A percentile compares a stretch with the other conserved stretches of the same genome.
phyloP scores from a whole-genome alignment of 192 early-diverging fungal genomes.

The Podila epigama region DNA sequence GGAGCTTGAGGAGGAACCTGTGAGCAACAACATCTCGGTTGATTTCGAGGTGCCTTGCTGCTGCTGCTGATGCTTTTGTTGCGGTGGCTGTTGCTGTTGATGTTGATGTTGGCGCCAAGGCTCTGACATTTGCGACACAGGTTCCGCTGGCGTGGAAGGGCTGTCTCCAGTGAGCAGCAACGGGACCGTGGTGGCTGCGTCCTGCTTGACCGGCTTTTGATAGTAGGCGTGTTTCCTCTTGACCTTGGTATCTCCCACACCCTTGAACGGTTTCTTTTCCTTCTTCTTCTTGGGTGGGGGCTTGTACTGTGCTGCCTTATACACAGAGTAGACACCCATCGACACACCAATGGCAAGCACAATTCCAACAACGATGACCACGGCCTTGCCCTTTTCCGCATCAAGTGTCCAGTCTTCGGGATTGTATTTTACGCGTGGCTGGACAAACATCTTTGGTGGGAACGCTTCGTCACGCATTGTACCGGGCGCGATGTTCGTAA shows the following conservation, averaged over 20 bases:
- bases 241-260: constrained; percentile 12
- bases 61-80: background rate
- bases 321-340: constrained; percentile 9
- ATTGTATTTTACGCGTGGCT: background rate
- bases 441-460: background rate
- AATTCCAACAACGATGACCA: constrained; percentile 10
- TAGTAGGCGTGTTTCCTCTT: constrained; percentile 21
- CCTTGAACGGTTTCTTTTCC: background rate
- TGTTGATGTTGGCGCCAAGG: background rate
- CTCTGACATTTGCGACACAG: no score
- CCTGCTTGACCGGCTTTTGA: constrained; percentile 3
- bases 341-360: no score
- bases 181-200: background rate
- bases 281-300: constrained; percentile 13
- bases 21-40: background rate
- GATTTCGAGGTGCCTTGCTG: background rate
- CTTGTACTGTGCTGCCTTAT: constrained; percentile 25
- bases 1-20: background rate
- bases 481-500: constrained; percentile 2
- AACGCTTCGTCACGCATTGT: constrained; percentile 1
- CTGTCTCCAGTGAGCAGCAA: no score
- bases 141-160: no score
- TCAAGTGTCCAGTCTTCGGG: constrained; percentile 10
- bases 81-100: background rate
- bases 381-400: constrained; percentile 12